These are phyloP conservation scores for Podaxis sp. DNA, from an alignment of 768 basidiomycete species.

Conservation along the genomic window DNA sequence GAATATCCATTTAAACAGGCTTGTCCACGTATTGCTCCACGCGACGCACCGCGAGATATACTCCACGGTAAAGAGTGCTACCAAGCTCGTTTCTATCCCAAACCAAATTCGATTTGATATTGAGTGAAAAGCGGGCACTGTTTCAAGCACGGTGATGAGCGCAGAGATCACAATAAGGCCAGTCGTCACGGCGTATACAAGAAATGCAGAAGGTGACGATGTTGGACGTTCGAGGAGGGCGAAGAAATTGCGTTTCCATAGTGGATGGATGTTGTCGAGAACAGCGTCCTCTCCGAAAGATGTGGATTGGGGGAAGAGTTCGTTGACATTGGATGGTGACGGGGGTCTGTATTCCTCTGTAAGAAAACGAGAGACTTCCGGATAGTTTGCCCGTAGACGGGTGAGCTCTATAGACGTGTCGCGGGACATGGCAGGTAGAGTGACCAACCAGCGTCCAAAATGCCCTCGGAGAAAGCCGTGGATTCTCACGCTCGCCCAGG, in stretches of 20 bases:
- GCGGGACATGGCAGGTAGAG: conserved; percentile 3
- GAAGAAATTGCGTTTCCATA: conserved; percentile 67
- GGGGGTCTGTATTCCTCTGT: conserved; percentile 38
- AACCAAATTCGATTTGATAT: conserved; percentile 77
- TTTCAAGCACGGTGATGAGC: conserved; percentile 75
- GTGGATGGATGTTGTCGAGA: conserved; percentile 38
- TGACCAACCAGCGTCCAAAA: not conserved
- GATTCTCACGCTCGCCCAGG: not conserved
- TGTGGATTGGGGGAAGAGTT: conserved; percentile 36
- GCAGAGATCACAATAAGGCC: conserved; percentile 74
- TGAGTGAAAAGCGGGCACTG: conserved; percentile 73
- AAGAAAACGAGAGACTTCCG: conserved; percentile 30
- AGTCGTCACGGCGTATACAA: conserved; percentile 71
- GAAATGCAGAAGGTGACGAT: conserved; percentile 73
- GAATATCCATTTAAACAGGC: conserved; percentile 62
- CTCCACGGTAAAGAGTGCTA: conserved; percentile 85
- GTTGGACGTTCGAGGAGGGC: conserved; percentile 79
- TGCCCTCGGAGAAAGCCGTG: not conserved
- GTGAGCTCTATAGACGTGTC: conserved; percentile 13
- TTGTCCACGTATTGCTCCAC: conserved; percentile 69
- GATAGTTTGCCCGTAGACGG: conserved; percentile 7
- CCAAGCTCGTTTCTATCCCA: conserved; percentile 82
- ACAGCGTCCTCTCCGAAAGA: conserved; percentile 36
- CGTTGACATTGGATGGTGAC: conserved; percentile 35
- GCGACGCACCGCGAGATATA: conserved; percentile 72